Evolutionary conservation across 2,329 filamentous ascomycete species (phyloP), one percentile per base, ranked within the genome.

Genomic region (Fusarium sp.): DNA sequence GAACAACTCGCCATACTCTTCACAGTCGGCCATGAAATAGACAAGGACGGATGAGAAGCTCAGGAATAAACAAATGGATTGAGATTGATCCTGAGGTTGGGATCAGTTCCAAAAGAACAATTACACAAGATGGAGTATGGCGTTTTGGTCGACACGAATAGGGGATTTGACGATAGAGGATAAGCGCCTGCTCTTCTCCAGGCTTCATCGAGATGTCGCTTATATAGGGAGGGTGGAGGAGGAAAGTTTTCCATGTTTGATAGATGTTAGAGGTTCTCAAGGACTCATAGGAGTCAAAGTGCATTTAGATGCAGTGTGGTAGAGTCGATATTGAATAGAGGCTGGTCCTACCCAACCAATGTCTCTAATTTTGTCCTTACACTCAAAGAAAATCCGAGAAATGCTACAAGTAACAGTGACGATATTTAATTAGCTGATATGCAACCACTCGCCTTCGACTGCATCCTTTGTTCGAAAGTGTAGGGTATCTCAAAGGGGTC

Each of bases 11-110:
- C 16, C 35, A 7, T 40, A 38, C 8, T 40, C 56, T 24, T 38
- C 56, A 7, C 56, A 59, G 16, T 40, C 56, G 24, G 56, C 34
- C 24, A 29, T 59, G 56, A 59, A 59, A 14, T 59, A 59, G 22
- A 40, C 50, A n/a, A 20, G 27, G 6, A 31, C 2, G 4, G n/a
- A 54, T 18, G 16, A 31, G 2, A 52, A 20, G 18, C 47, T 20
- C 9, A 5, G 6, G 2, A 18, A 54, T 5, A 20, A 10, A 16
- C 2, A 47, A 11, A 18, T 4, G 27, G 10, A 14, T 13, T 1
- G 47, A 14, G 2, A 5, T 31, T 1, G 18, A 9, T 31, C 3
- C 6, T n/a, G 27, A 14, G 11, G 5, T n/a, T 4, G 18, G 18
- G 10, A 31, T 13, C 2, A 31, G 0, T 2, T 1, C 18, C 1